Evolutionary conservation across 495 filamentous ascomycete species (phyloP), one percentile per base, ranked within the genome.

Genomic region (Neurospora intermedia): DNA sequence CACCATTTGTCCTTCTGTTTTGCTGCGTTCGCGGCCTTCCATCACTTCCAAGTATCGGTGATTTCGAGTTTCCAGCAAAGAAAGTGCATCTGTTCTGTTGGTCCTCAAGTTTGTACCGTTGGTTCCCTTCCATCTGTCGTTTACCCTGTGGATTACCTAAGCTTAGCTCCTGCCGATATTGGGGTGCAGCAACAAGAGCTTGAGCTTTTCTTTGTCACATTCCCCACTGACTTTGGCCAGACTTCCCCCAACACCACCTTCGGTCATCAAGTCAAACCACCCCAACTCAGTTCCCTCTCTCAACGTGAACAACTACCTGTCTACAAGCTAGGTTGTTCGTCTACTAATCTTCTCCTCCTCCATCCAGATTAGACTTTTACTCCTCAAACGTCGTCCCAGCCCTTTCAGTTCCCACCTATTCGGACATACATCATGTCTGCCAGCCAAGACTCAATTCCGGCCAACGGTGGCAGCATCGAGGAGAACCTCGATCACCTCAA

Each of bases 401-500:
- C 43, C 62, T 18, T 66, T 6, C 18, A 48, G 54, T 42, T 45
- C 27, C 43, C 31, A 73, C 16, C 48, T 43, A 45, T 74, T 73
- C 45, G 13, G 76, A 71, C 74, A 70, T 27, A 43, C 76, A 80
- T 59, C 43, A 88, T 88, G 86, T 86, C 86, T 75, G 74, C 82
- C 48, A 70, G 80, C 54, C 85, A 87, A 81, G 85, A 88, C 39
- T 66, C 78, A 31, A 70, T 80, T 69, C 70, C 81, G 62, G 72
- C 81, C 72, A 84, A 83, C 73, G 83, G 80, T 72, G 77, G 74
- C 74, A 81, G 85, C n/a, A 83, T 91, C 76, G 75, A 81, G 69
- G 87, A 90, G 59, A 78, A 84, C 71, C 71, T 85, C 46, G 83
- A 85, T 41, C 81, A 82, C 45, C 78, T 87, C 38, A 85, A 86